Conservation (phyloP, 129 eudicot species). For the Centaurea solstitialis region DNA sequence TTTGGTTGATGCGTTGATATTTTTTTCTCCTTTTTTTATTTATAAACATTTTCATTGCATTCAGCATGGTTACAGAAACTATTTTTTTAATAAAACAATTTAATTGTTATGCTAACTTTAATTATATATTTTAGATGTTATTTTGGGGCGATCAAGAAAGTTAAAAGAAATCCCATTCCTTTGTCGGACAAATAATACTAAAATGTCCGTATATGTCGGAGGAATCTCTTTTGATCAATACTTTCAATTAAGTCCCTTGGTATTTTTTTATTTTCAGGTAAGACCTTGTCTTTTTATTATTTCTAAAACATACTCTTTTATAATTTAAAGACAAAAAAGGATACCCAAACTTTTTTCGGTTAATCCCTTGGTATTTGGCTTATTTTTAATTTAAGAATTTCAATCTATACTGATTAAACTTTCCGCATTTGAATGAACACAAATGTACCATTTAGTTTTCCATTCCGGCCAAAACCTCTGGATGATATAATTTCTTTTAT, state of each 20-base stretch:
- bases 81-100: too few species aligned
- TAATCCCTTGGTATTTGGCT: too few species aligned
- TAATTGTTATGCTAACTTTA: too few species aligned
- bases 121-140: neutral
- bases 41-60: neutral
- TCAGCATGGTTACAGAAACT: neutral
- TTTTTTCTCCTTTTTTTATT: neutral
- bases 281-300: neutral
- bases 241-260: neutral
- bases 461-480: neutral
- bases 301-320: neutral
- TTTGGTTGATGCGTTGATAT: too few species aligned
- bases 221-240: neutral
- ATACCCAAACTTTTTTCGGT: too few species aligned
- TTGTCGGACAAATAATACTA: neutral
- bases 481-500: neutral
- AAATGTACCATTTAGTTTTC: neutral
- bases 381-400: neutral
- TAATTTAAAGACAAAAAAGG: neutral
- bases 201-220: slow-evolving; percentile 2
- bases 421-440: neutral
- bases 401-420: neutral
- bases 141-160: neutral
- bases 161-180: neutral
- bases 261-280: neutral